Conservation (phyloP, 2,329 filamentous ascomycete genomes). For the Alternaria novae-zelandiae region DNA sequence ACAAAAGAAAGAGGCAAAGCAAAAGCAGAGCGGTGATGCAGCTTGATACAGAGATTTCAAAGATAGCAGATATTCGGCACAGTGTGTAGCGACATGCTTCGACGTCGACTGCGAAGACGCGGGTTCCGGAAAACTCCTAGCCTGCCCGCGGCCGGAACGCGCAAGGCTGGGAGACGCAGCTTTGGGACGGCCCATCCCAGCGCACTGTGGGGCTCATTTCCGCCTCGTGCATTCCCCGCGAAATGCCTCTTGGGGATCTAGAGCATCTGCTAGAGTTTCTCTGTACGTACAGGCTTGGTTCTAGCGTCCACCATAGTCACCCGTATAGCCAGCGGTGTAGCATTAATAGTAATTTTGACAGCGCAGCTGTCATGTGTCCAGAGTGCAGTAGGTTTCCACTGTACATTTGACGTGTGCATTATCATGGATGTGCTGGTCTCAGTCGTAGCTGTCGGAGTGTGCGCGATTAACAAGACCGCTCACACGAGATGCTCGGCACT, state of each 20-base stretch:
- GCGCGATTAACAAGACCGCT: conserved; percentile 10
- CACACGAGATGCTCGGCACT: conserved; percentile 16
- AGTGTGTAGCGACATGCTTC: conserved; percentile 12
- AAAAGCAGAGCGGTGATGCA: conserved; percentile 30
- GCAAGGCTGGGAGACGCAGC: conserved; percentile 9
- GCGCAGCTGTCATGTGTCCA: not conserved
- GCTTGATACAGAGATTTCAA: conserved; percentile 4
- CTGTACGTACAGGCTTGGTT: conserved; percentile 5
- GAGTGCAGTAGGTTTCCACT: not conserved
- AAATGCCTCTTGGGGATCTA: conserved; percentile 24
- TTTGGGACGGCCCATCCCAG: conserved; percentile 8
- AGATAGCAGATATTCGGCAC: conserved; percentile 13
- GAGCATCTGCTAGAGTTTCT: conserved; percentile 16
- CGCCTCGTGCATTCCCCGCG: conserved; percentile 31
- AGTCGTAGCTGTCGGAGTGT: not conserved
- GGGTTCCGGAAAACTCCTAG: conserved; percentile 33
- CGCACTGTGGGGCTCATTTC: conserved; percentile 19
- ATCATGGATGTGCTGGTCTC: not conserved
- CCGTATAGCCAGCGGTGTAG: not conserved
- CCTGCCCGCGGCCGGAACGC: conserved; percentile 35
- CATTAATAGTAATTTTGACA: not conserved
- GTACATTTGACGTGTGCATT: not conserved
- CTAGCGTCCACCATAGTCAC: not conserved
- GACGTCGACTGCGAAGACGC: conserved; percentile 11
- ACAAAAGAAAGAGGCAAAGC: conserved; percentile 40